A percentile compares a stretch with the other conserved stretches of the same genome.
Evolutionary conservation across 345 rosid genomes (phyloP).

Genomic region (Aegle marmelos): DNA sequence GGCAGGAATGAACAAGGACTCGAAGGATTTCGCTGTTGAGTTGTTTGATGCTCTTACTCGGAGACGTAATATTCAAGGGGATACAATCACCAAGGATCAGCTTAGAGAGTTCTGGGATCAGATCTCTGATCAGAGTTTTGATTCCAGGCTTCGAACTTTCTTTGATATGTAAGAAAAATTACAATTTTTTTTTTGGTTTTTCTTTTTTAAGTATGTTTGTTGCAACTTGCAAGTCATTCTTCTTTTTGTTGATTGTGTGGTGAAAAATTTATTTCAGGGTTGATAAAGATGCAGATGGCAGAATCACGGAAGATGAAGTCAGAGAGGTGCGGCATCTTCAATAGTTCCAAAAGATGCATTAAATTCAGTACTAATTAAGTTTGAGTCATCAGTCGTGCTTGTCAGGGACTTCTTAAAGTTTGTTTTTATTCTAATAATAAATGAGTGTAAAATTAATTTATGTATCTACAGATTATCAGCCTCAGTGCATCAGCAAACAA

Average conservation of each 20-base stretch:
- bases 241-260: slow-evolving; percentile 1
- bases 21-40: slow-evolving; percentile 67
- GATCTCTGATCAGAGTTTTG: slow-evolving; percentile 70
- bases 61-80: slow-evolving; percentile 44
- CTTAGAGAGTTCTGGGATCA: slow-evolving; percentile 74
- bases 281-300: slow-evolving; percentile 84
- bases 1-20: slow-evolving; percentile 64
- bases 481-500: slow-evolving; percentile 83
- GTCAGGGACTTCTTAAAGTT: neutral
- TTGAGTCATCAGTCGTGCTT: slow-evolving; percentile 11
- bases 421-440: no score
- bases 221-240: neutral
- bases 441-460: no score
- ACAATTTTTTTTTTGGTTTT: neutral
- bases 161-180: slow-evolving; percentile 58
- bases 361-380: neutral
- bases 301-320: slow-evolving; percentile 73
- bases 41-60: slow-evolving; percentile 69
- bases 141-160: slow-evolving; percentile 72
- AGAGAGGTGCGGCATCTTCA: slow-evolving; percentile 45
- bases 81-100: slow-evolving; percentile 46
- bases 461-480: slow-evolving; percentile 52
- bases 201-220: neutral
- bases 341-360: neutral
- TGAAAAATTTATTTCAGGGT: slow-evolving; percentile 45